Evolutionary conservation across 2,329 filamentous ascomycete species (phyloP), one percentile per base, ranked within the genome.

Genomic region (Nannizzia gypsea): DNA sequence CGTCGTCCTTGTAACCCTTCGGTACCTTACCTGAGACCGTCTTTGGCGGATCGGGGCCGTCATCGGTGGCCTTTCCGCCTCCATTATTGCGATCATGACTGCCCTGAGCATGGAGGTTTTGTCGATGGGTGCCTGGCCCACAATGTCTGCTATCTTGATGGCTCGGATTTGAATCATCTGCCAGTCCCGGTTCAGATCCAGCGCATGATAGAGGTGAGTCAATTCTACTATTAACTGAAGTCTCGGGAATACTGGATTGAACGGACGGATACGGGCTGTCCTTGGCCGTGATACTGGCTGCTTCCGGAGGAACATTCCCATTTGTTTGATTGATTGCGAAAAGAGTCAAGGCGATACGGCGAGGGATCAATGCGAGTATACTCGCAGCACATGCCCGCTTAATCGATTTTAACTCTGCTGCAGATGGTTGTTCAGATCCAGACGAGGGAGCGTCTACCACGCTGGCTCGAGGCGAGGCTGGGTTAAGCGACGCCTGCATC

Each of bases 381-480:
- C 69, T 71, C 59, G 67, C 64, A 60, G 77, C 76, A 65, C 76
- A 78, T 68, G 70, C 68, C 66, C 72, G 73, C 69, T 74, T 77
- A 62, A 77, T 75, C 62, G 67, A 66, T 64, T 69, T 69, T 65
- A 72, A 68, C 63, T 74, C 69, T 62, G 69, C 57, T 54, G 60
- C 63, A 50, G 69, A 69, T 56, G 65, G 67, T 15, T 60, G 54
- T 61, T 56, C 44, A 54, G 52, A 64, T 61, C 61, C 62, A 36
- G 62, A 59, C 50, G 58, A 38, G 3, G 54, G n/a, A 52, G 22
- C 54, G 36, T 58, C 36, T 46, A 50, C 20, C 56, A 57, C 56
- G 56, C 61, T 28, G 22, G 20, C 52, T 20, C 28, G 50, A 56
- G 22, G 60, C 26, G 61, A 59, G 31, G 31, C 52, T 59, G 60